Evolutionary conservation across 148 eudicot genomes (phyloP).

Genomic region (Vaccinium darrowii): DNA sequence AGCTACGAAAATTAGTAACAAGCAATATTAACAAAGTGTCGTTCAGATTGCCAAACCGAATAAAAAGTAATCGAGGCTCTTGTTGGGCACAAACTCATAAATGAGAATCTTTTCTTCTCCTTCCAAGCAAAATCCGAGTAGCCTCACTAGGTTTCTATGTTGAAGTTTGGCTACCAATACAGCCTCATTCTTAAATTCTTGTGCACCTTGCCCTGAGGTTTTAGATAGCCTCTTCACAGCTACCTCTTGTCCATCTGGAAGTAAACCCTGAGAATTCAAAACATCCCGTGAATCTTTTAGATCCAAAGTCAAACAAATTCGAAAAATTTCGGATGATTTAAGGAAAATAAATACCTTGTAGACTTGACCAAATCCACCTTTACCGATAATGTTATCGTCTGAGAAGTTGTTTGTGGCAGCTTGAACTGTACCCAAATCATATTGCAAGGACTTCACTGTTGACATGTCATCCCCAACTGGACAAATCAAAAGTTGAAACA

Average conservation of each 20-base stretch:
- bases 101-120: no score
- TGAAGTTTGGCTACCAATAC: no score
- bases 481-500: background rate
- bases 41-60: conserved; percentile 8
- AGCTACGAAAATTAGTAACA: background rate
- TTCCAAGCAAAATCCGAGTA: no score
- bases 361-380: conserved; percentile 22
- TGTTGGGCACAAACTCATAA: no score
- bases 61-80: no score
- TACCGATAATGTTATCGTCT: conserved; percentile 14
- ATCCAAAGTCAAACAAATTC: background rate
- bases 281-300: background rate
- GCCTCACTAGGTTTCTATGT: no score
- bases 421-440: background rate
- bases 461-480: background rate
- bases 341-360: background rate
- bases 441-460: background rate
- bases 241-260: no score
- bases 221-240: no score
- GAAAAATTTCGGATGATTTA: no score
- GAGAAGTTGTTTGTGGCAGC: background rate
- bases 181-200: no score
- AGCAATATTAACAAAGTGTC: background rate
- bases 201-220: no score
- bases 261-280: background rate